phyloP scores from a whole-genome alignment of 306 rosid genomes.

The Fagus crenata region DNA sequence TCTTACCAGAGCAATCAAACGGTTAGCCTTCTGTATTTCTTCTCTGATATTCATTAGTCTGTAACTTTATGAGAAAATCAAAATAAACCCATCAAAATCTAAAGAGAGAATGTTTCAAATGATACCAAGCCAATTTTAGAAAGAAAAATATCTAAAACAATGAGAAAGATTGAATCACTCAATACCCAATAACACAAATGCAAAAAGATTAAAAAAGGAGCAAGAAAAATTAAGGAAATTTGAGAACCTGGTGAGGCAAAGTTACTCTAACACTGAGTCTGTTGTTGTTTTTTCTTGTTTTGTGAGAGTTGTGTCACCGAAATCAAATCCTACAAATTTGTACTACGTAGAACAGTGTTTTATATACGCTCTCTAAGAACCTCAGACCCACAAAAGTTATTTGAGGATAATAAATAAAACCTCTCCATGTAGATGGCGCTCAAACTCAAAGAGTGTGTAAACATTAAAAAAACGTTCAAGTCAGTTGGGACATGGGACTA shows the following conservation, averaged over 20 bases:
- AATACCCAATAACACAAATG: not conserved
- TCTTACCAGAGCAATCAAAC: slow-evolving; percentile 27
- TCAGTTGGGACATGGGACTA: no score
- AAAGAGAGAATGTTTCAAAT: not conserved
- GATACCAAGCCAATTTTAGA: not conserved
- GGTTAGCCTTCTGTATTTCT: slow-evolving; percentile 31
- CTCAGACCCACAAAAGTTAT: no score
- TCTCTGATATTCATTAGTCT: slow-evolving; percentile 23
- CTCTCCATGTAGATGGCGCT: no score
- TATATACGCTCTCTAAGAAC: no score
- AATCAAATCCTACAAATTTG: no score
- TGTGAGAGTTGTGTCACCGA: not conserved
- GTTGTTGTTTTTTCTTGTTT: not conserved
- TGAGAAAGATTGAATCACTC: not conserved
- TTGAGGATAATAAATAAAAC: no score
- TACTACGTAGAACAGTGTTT: no score
- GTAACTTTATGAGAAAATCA: not conserved
- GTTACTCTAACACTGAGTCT: no score
- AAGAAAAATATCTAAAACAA: not conserved
- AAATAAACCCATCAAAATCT: not conserved
- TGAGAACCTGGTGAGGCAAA: not conserved
- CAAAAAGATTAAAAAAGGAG: not conserved
- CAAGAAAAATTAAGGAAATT: not conserved
- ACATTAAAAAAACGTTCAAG: no score
- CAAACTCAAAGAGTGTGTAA: no score